Evolutionary conservation across 2,329 filamentous ascomycete species (phyloP), one percentile per base, ranked within the genome.

Genomic region (Colletotrichum sp.): DNA sequence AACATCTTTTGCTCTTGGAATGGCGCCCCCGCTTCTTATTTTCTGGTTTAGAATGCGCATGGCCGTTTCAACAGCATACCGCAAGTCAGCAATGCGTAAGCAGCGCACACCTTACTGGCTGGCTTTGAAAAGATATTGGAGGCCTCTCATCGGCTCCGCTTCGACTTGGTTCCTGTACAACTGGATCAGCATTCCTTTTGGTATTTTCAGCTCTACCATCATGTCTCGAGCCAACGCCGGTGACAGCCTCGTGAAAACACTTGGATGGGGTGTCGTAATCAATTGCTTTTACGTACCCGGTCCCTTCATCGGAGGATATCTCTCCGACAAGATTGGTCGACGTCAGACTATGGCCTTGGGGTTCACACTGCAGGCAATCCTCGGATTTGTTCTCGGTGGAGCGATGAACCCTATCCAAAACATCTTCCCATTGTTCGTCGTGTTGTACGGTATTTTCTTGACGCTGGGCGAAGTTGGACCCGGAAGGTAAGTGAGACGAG

Each of bases 181-280:
- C 79, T 91, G 87, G 79, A 87, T 91, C 55, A 87, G 87, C 0
- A 88, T 89, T 68, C 89, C 89, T 0, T 90, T 91, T 76, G 89
- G 88, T 10, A 85, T 91, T 32, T 91, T 91, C 80, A 87, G 86
- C 71, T 88, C 88, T 1, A 89, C 88, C 26, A 90, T 91, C 73
- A 85, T 90, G 66, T 80, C 81, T 5, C 82, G 85, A 28, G 81
- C 86, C 32, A 86, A 87, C 32, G 78, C 85, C 0, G 80, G 83
- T 16, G 83, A 87, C 38, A 86, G 83, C n/a, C 80, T 88, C 1
- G 81, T 85, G 8, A 83, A 87, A 78, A 86, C 83, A 56, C 77
- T 89, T 28, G 86, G 87, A 9, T 87, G 85, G 83, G 84, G 87
- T 43, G 83, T 85, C 0, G 83, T 89, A 0, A 86, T 90, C 77